Conservation (phyloP, 139 green algal genomes). For the Auxenochlorella pyrenoidosa region DNA sequence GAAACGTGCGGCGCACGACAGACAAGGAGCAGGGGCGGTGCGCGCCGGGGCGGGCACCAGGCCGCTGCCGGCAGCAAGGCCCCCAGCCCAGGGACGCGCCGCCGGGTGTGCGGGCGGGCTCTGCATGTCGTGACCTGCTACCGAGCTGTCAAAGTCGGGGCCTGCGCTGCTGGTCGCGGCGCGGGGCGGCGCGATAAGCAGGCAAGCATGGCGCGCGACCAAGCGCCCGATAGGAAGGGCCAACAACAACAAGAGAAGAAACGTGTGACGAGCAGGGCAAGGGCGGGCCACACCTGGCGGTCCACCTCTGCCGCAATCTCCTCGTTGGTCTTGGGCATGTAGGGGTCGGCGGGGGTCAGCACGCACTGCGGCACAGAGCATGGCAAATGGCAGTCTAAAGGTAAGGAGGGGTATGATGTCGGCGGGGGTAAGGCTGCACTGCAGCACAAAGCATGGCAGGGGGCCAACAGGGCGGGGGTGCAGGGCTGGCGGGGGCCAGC, state of each 20-base stretch:
- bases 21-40: background rate
- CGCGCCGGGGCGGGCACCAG: too few relatives aligned
- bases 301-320: constrained; percentile 87
- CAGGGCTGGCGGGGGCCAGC: constrained; percentile 89
- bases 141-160: too few relatives aligned
- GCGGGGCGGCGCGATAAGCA: too few relatives aligned
- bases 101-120: too few relatives aligned
- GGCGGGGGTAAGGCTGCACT: too few relatives aligned
- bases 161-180: too few relatives aligned
- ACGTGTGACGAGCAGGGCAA: background rate
- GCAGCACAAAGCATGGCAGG: too few relatives aligned
- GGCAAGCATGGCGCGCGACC: too few relatives aligned
- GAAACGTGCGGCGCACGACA: background rate
- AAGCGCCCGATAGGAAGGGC: background rate
- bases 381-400: background rate
- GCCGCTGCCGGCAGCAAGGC: too few relatives aligned
- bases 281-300: constrained; percentile 67
- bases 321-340: constrained; percentile 95
- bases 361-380: constrained; percentile 81
- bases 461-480: too few relatives aligned
- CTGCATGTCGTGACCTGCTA: too few relatives aligned
- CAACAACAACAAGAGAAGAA: background rate
- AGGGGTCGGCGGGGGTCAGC: constrained; percentile 90
- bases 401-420: background rate
- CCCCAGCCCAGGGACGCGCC: too few relatives aligned